A percentile compares a stretch with the other conserved stretches of the same genome.
These are phyloP conservation scores for Plasmodium relictum DNA, from an alignment of 169 alveolate genomes.

Conservation along the genomic window DNA sequence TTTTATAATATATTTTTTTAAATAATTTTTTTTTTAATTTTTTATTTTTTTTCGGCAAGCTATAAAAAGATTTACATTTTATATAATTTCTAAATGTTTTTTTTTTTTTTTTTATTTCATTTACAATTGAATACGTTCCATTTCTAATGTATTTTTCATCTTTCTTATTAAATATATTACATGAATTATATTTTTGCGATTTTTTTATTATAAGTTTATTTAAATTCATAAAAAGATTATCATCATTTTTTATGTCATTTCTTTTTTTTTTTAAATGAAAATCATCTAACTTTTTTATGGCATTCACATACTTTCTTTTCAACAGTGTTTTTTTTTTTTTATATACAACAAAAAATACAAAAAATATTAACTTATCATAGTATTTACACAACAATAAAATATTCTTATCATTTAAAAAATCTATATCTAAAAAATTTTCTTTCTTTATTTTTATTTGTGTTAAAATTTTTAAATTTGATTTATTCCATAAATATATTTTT, in stretches of 20 bases:
- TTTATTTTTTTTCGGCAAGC: no score
- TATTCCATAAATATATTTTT: constrained; percentile 41
- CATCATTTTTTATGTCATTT: constrained; percentile 1
- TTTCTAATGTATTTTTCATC: not conserved
- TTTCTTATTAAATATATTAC: not conserved
- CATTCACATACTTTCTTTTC: not conserved
- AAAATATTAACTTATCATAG: constrained; percentile 23
- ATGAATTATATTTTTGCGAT: not conserved
- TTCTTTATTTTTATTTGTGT: constrained; percentile 50
- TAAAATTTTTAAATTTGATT: constrained; percentile 31
- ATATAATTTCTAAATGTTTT: not conserved
- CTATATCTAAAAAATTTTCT: constrained; percentile 21
- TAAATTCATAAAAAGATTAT: not conserved
- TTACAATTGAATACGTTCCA: not conserved
- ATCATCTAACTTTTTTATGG: constrained; percentile 4
- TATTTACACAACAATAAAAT: constrained; percentile 36
- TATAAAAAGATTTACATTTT: no score
- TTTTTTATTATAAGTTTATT: not conserved
- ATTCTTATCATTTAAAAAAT: constrained; percentile 32
- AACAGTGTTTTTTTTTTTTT: constrained; percentile 9
- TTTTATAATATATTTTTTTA: constrained; percentile 33
- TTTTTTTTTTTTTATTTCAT: not conserved
- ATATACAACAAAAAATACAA: constrained; percentile 16
- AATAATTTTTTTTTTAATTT: not conserved
- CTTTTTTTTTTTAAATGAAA: not conserved